Evolutionary conservation across 2,329 filamentous ascomycete species (phyloP), one percentile per base, ranked within the genome.

Genomic region (Aureobasidium namibiae): DNA sequence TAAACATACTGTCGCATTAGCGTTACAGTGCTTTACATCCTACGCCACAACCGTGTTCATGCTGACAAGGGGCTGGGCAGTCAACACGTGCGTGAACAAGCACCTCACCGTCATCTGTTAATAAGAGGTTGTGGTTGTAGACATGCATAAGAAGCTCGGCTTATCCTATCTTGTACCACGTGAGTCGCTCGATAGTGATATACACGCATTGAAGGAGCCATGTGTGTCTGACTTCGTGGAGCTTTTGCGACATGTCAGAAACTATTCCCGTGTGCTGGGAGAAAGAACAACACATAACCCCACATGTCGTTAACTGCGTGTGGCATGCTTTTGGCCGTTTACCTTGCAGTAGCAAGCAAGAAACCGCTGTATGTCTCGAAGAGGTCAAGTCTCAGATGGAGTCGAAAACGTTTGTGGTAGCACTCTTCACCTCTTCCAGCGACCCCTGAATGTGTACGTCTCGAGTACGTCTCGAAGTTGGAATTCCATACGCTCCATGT

Each of bases 21-120:
- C 50, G 50, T 54, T 54, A 54, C 50, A 54, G 50, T 39, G 39
- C 52, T 52, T 33, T 52, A 34, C 34, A 52, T 52, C n/a, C 13
- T 34, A 52, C 33, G 48, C 48, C 48, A 52, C 48, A 52, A 9
- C 48, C 48, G 36, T 56, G 39, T 29, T 29, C 33, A 45, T 44
- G 26, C 36, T 36, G 52, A 36, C 52, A 56, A 56, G 52, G 24
- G 36, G 39, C 52, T 56, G 39, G 26, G 52, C 52, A 18, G 38
- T 29, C 18, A 26, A 44, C 52, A 56, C 52, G 52, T 54, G 50
- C 38, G n/a, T 42, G 36, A 42, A 41, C 31, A 42, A 31, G 50
- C 24, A 31, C 13, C 18, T 26, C 26, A n/a, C 11, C 31, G 4
- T 45, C 39, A 45, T 56, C 44, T 26, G 29, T 31, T 34, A 18